A percentile compares a stretch with the other conserved stretches of the same genome.
phyloP scores from a whole-genome alignment of 2,329 filamentous ascomycete species.

The Apiospora malaysiana region DNA sequence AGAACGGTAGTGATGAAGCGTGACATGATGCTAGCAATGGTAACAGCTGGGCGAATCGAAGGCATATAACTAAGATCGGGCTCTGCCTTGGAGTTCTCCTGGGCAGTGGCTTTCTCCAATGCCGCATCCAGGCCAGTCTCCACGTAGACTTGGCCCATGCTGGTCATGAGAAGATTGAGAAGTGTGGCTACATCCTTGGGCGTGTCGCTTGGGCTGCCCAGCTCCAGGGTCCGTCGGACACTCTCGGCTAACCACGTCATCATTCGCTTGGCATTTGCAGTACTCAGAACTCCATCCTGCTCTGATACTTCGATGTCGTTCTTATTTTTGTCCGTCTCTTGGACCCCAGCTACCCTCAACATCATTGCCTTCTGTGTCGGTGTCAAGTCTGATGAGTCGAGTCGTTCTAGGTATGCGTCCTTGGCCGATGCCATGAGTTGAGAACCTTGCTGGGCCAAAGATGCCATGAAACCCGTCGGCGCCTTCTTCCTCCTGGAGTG shows the following conservation, averaged over 20 bases:
- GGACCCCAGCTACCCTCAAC: conserved; percentile 84
- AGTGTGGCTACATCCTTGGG: conserved; percentile 92
- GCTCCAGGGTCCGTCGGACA: conserved; percentile 86
- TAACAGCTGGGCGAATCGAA: conserved; percentile 80
- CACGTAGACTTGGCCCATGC: conserved; percentile 84
- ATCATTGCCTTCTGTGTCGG: conserved; percentile 89
- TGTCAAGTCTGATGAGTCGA: conserved; percentile 89
- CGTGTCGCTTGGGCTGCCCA: conserved; percentile 86
- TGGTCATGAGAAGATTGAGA: conserved; percentile 80
- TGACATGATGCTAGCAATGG: conserved; percentile 90
- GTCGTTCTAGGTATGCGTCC: conserved; percentile 86
- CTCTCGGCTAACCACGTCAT: conserved; percentile 96
- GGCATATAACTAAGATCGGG: conserved; percentile 87
- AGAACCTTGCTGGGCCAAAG: conserved; percentile 86
- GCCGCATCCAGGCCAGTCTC: conserved; percentile 73
- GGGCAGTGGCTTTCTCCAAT: conserved; percentile 73
- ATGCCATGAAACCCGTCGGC: conserved; percentile 90
- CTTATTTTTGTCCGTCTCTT: conserved; percentile 75
- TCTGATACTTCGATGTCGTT: conserved; percentile 91
- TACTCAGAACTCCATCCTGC: conserved; percentile 81
- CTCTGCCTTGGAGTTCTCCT: conserved; percentile 81
- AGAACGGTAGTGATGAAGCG: conserved; percentile 91
- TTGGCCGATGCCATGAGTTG: conserved; percentile 87
- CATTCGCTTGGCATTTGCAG: conserved; percentile 95
- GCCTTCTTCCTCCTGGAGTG: conserved; percentile 88